These are phyloP conservation scores for Eruca vesicaria DNA, from an alignment of 441 rosid species.

Conservation along the genomic window DNA sequence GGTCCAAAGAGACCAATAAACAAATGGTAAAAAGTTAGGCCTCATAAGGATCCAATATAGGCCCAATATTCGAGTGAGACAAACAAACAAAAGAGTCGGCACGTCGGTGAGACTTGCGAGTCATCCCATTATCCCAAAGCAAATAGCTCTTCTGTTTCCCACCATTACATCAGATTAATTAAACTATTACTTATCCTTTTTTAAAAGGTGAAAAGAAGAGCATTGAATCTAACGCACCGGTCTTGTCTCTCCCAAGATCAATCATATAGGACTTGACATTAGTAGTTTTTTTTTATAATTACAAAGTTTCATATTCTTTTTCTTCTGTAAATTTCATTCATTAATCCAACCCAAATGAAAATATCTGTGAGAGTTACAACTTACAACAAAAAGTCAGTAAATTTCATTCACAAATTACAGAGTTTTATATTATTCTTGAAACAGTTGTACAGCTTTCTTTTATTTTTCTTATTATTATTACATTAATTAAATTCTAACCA, in stretches of 20 bases:
- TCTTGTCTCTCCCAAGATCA: neutral
- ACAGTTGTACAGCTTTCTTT: no score
- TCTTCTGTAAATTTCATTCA: no score
- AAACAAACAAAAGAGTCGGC: slow-evolving; percentile 12
- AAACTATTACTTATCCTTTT: no score
- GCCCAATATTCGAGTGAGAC: slow-evolving; percentile 3
- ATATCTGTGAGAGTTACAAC: no score
- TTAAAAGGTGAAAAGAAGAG: no score
- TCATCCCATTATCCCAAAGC: slow-evolving; percentile 11
- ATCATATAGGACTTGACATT: neutral
- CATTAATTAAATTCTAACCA: neutral
- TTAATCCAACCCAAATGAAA: no score
- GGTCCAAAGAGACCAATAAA: neutral
- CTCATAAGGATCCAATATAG: neutral
- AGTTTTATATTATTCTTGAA: neutral
- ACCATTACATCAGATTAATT: neutral
- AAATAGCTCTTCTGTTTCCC: slow-evolving; percentile 16
- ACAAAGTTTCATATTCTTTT: no score
- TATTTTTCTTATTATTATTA: neutral
- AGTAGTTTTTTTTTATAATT: neutral
- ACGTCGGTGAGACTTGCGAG: slow-evolving; percentile 30
- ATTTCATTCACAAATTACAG: no score
- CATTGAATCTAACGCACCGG: neutral
- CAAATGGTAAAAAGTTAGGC: neutral
- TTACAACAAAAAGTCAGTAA: no score